phyloP scores from a whole-genome alignment of 352 stramenopile species.

The Pythium volutum region DNA sequence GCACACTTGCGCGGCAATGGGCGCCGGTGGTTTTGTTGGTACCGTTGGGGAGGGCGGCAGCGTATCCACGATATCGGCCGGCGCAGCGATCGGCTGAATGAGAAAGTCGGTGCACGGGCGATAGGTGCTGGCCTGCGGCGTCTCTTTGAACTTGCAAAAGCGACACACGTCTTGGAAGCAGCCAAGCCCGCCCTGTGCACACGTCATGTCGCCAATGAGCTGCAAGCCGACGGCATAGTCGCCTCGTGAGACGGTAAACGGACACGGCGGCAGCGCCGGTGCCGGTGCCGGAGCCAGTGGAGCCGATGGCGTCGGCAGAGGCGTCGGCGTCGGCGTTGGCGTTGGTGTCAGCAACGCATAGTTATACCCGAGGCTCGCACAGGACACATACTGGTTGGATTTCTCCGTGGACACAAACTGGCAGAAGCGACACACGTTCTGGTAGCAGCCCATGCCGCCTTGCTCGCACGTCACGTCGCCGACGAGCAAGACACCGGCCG shows the following conservation, averaged over 20 bases:
- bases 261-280: not conserved
- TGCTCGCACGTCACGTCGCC: constrained; percentile 17
- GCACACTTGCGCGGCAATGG: not conserved
- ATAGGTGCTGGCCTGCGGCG: not conserved
- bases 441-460: constrained; percentile 7
- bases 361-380: constrained; percentile 8
- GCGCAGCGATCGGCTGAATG: not conserved
- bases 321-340: not conserved
- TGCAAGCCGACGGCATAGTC: not conserved
- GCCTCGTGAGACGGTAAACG: not conserved
- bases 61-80: not conserved
- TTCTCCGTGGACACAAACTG: constrained; percentile 4
- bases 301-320: not conserved
- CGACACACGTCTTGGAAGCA: constrained; percentile 5
- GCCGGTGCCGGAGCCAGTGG: not conserved
- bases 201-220: not conserved
- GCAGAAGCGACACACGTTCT: constrained; percentile 14
- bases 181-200: not conserved
- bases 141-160: constrained; percentile 7
- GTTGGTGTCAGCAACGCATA: not conserved
- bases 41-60: not conserved
- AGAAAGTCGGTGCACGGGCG: not conserved
- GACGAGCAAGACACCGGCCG: constrained; percentile 19
- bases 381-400: constrained; percentile 5
- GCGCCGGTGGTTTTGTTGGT: not conserved